Evolutionary conservation across 805 yeast genomes (phyloP), one percentile per base, ranked within the genome.

Genomic region (Ogataea glucozyma): DNA sequence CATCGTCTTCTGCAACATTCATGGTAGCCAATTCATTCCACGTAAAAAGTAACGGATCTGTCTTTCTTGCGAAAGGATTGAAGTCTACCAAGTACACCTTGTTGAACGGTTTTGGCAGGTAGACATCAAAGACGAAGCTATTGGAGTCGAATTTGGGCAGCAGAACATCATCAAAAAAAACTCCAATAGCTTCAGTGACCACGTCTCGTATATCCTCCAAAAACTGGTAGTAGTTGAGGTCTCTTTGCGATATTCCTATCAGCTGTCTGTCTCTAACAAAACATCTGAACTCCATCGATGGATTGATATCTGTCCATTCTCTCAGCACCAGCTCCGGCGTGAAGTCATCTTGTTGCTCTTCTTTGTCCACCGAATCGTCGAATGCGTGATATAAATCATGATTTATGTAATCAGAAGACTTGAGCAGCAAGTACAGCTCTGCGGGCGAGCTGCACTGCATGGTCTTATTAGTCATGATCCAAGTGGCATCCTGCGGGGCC

Each of bases 401-500:
- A 38, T 82, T 81, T 9, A 90, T 76, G 61, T 90, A 93, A 56
- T 87, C 90, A 0, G 97, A 88, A 1, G 96, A 81, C 56, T 91
- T 91, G 40, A 93, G 65, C 7, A 93, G 64, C 36, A 93, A 61
- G 50, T 89, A 93, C 0, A 93, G 66, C 51, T 93, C 99, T 27
- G 82, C 75, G 0, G 84, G 79, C 23, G 73, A 75, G 12, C 66
- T 70, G 57, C 98, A 90, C 56, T 78, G 75, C 75, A 85, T 76
- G 3, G 87, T 74, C 55, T 88, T 86, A 23, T 85, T 80, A 2
- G 93, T 75, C 56, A 85, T 66, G 16, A 93, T 91, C 99, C 98
- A 93, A 0, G 82, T 77, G 1, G 98, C 87, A 65, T 93, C 99
- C 58, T 82, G 83, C 1, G 99, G 99, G 1, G 97, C 85, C 1